Evolutionary conservation across 768 basidiomycete genomes (phyloP).

Genomic region (Lentinula edodes): DNA sequence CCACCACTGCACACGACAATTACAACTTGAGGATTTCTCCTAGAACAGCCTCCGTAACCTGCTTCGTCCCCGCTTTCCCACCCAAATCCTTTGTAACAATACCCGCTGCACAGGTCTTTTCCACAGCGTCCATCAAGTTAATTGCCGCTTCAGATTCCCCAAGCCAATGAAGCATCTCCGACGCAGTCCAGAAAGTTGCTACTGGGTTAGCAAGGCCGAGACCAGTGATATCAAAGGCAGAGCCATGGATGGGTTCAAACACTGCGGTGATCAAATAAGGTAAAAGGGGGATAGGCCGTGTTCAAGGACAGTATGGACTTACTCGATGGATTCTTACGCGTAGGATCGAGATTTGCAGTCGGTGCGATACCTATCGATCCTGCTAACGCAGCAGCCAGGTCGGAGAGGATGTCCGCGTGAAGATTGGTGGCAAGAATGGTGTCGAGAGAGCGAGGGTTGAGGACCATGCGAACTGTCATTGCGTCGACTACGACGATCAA

Average conservation of each 20-base stretch:
- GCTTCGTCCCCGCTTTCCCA: constrained; percentile 8
- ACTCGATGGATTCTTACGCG: constrained; percentile 10
- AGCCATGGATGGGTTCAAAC: constrained; percentile 54
- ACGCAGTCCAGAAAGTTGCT: constrained; percentile 49
- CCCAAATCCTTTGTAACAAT: constrained; percentile 8
- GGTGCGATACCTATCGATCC: constrained; percentile 55
- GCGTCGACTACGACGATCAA: constrained; percentile 2
- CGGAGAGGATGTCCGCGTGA: constrained; percentile 51
- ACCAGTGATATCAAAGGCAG: constrained; percentile 53
- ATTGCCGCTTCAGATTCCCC: constrained; percentile 34
- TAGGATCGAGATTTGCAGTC: constrained; percentile 43
- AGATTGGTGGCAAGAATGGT: constrained; percentile 52
- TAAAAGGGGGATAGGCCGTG: background rate
- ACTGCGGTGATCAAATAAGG: constrained; percentile 8
- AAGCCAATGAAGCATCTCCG: constrained; percentile 45
- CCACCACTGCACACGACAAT: background rate
- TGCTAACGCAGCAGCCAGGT: constrained; percentile 48
- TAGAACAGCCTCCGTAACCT: constrained; percentile 3
- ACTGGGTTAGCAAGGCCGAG: constrained; percentile 50
- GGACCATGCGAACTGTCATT: constrained; percentile 31
- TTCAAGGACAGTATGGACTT: background rate
- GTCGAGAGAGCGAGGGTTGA: constrained; percentile 46
- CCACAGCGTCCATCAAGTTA: constrained; percentile 35
- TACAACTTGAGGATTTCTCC: constrained; percentile 1
- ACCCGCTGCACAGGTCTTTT: constrained; percentile 19